Evolutionary conservation across 2,329 filamentous ascomycete species (phyloP), one percentile per base, ranked within the genome.

Genomic region (Cercospora canescens): DNA sequence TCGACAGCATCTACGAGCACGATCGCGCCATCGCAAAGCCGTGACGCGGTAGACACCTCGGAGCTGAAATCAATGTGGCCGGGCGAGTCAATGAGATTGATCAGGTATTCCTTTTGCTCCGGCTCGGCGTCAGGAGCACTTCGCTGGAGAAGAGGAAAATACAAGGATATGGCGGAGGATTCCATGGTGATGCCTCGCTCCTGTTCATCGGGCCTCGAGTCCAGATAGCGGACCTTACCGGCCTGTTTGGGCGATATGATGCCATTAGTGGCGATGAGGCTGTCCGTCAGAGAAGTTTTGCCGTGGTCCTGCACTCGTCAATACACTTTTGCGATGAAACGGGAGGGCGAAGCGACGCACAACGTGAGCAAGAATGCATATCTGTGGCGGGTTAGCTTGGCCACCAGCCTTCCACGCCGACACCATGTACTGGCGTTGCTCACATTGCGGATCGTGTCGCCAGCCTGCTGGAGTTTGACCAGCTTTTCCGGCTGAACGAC

Each of bases 171-270:
- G 68, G 95, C 95, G 6, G 94, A 98, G 0, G 95, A 98, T 79
- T 99, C 95, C 95, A 99, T 99, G n/a, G 95, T 99, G 76, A 99
- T 99, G 64, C 95, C 95, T 70, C 95, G 90, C 16, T 92, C 87
- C 81, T 99, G 95, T 79, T 99, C 95, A 80, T 99, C 95, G 1
- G 94, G 94, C 50, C 95, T 86, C 24, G 95, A 98, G 81, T 99
- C 95, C 66, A 99, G 88, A 76, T 98, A 99, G 71, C 95, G 91
- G 80, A 99, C 96, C 84, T 98, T 98, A 79, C 95, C 95, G 64
- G 95, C 95, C 76, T 98, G 86, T 78, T 98, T 98, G 63, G 94
- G 92, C 32, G 95, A 98, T 76, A 99, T 99, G 82, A 99, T 98
- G 82, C 95, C 95, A 86, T 99, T 99, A 71, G 95, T 98, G 79